Conservation (phyloP, 1,139 yeast genomes). For the Taiozyma sp. region DNA sequence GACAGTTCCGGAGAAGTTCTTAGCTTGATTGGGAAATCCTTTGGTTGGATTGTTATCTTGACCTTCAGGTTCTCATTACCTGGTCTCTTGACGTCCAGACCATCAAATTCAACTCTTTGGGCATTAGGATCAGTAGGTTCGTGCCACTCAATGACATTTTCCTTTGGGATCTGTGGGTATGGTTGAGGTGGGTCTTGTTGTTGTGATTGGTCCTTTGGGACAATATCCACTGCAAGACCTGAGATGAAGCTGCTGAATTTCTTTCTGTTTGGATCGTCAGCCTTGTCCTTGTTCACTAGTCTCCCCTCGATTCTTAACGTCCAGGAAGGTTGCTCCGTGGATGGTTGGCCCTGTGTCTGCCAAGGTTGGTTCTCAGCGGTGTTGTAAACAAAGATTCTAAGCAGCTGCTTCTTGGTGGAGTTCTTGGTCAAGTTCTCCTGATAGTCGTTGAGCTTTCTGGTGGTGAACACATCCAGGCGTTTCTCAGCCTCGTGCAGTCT, state of each 20-base stretch:
- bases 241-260: constrained; percentile 80
- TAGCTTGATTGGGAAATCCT: constrained; percentile 61
- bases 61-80: constrained; percentile 66
- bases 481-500: constrained; percentile 73
- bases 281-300: constrained; percentile 43
- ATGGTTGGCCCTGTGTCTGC: constrained; percentile 48
- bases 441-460: constrained; percentile 78
- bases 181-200: constrained; percentile 14
- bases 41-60: constrained; percentile 74
- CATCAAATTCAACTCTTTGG: constrained; percentile 64
- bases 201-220: constrained; percentile 28
- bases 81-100: constrained; percentile 75
- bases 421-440: constrained; percentile 56
- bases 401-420: constrained; percentile 45
- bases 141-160: constrained; percentile 62
- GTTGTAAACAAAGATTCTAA: constrained; percentile 80
- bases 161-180: constrained; percentile 23
- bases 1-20: constrained; percentile 62
- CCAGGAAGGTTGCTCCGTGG: constrained; percentile 56
- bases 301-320: constrained; percentile 86
- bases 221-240: constrained; percentile 76
- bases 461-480: constrained; percentile 70
- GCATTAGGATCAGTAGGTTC: constrained; percentile 38
- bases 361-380: constrained; percentile 86
- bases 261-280: constrained; percentile 37